Percentiles rank a stretch among this genome's conserved stretches.
Conservation (phyloP, 306 rosid genomes). For the Leucaena leucocephala region DNA sequence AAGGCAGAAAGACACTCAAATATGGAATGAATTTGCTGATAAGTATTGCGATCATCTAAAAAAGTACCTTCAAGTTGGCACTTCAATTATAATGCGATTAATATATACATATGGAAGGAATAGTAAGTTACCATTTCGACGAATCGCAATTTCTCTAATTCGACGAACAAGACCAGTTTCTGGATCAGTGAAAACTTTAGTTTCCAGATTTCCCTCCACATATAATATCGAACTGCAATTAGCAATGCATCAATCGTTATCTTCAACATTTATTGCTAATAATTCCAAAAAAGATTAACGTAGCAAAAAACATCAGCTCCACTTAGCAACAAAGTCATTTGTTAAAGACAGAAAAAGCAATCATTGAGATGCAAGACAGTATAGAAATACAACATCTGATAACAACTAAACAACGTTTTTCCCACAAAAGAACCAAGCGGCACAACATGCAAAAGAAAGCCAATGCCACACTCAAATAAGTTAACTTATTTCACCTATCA, state of each 20-base stretch:
- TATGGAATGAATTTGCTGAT: neutral
- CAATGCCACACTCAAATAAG: neutral
- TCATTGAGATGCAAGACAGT: neutral
- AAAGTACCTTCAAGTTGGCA: neutral
- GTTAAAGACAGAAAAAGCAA: neutral
- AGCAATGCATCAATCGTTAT: conserved; percentile 11
- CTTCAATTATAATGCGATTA: neutral
- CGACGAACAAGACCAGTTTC: conserved; percentile 76
- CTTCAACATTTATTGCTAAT: neutral
- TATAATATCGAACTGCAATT: conserved; percentile 69
- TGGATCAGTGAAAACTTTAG: conserved; percentile 72
- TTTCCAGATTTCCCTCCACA: conserved; percentile 87
- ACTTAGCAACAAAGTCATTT: neutral
- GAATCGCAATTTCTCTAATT: conserved; percentile 77
- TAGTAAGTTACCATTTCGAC: conserved; percentile 60
- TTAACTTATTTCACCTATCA: neutral
- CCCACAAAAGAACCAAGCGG: neutral
- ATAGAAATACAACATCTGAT: neutral
- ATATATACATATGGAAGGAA: neutral
- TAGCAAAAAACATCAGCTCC: neutral
- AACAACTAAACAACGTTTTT: neutral
- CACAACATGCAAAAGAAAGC: neutral
- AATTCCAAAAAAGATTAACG: neutral
- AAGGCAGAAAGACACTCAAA: neutral
- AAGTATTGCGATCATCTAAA: neutral